Percentiles rank a stretch among this genome's conserved stretches.
Evolutionary conservation across 345 rosid genomes (phyloP).

Genomic region (Corymbia maculata): DNA sequence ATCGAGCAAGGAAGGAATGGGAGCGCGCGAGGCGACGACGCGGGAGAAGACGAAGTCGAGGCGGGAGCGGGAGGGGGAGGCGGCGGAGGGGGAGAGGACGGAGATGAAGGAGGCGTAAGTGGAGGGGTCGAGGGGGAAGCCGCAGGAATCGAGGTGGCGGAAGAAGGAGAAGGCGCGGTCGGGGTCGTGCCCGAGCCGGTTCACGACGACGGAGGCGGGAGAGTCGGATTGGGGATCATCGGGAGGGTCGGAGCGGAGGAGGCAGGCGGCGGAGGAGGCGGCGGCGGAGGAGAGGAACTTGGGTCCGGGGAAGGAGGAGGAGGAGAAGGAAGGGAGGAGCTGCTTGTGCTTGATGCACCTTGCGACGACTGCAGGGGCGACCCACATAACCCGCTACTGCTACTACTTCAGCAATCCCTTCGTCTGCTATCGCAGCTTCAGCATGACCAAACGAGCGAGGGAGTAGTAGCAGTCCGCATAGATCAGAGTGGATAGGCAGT

Average conservation of each 20-base stretch:
- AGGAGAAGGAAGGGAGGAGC: too few relatives aligned
- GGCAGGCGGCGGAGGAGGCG: neutral
- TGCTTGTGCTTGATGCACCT: too few relatives aligned
- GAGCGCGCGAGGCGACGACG: neutral
- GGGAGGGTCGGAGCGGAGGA: neutral
- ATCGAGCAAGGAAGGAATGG: neutral
- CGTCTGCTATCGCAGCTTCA: neutral
- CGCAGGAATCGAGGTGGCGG: slow-evolving; percentile 16
- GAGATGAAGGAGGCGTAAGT: slow-evolving; percentile 5
- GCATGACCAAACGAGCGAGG: neutral
- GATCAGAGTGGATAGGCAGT: neutral
- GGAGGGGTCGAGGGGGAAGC: slow-evolving; percentile 33
- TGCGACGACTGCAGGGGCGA: too few relatives aligned
- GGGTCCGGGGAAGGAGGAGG: neutral
- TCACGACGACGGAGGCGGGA: neutral
- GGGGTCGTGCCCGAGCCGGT: neutral
- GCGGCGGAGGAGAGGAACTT: neutral
- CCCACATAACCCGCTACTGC: too few relatives aligned
- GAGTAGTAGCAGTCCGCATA: neutral
- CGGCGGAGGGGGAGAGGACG: slow-evolving; percentile 37
- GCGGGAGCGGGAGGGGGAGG: slow-evolving; percentile 37
- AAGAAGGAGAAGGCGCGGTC: slow-evolving; percentile 34
- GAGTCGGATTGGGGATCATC: neutral
- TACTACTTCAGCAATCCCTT: neutral
- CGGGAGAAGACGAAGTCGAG: slow-evolving; percentile 25